phyloP scores from a whole-genome alignment of 2,329 filamentous ascomycete genomes.

The Arthrinium phaeospermum region DNA sequence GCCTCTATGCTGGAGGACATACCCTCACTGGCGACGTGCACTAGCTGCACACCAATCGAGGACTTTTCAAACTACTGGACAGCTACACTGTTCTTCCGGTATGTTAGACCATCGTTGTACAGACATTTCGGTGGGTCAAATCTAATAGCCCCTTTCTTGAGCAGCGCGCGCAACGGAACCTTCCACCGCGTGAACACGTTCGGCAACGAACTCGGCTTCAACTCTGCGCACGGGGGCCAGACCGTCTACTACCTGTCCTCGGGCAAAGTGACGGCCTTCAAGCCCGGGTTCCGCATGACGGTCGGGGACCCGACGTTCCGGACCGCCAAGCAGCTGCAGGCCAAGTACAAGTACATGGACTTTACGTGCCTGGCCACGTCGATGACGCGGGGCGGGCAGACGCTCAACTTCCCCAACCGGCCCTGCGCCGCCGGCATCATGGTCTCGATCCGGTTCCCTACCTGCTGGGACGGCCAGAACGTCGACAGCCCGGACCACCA shows the following conservation, averaged over 20 bases:
- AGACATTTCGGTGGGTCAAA: neutral
- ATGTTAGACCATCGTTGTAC: slow-evolving; percentile 9
- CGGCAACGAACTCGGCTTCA: slow-evolving; percentile 38
- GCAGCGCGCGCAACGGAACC: slow-evolving; percentile 36
- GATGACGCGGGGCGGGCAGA: slow-evolving; percentile 37
- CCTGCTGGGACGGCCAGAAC: slow-evolving; percentile 40
- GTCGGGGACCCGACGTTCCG: slow-evolving; percentile 42
- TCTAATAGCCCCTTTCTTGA: slow-evolving; percentile 3
- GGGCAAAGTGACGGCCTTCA: slow-evolving; percentile 45
- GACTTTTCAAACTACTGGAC: slow-evolving; percentile 40
- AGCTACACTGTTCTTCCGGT: slow-evolving; percentile 34
- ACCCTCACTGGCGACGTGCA: slow-evolving; percentile 35
- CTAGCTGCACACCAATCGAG: slow-evolving; percentile 35
- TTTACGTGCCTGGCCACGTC: slow-evolving; percentile 35
- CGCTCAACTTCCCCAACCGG: slow-evolving; percentile 33
- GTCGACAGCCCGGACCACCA: slow-evolving; percentile 38
- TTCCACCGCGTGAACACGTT: slow-evolving; percentile 38
- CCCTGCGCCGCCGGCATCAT: slow-evolving; percentile 35
- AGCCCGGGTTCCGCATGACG: slow-evolving; percentile 48
- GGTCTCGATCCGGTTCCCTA: slow-evolving; percentile 34
- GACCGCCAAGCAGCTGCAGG: slow-evolving; percentile 34
- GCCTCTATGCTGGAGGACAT: slow-evolving; percentile 35
- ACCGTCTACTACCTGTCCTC: slow-evolving; percentile 49
- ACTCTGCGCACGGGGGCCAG: slow-evolving; percentile 40
- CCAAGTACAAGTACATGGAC: slow-evolving; percentile 37